phyloP scores from a whole-genome alignment of 2,329 filamentous ascomycete species.

The Hymenoscyphus scutula region DNA sequence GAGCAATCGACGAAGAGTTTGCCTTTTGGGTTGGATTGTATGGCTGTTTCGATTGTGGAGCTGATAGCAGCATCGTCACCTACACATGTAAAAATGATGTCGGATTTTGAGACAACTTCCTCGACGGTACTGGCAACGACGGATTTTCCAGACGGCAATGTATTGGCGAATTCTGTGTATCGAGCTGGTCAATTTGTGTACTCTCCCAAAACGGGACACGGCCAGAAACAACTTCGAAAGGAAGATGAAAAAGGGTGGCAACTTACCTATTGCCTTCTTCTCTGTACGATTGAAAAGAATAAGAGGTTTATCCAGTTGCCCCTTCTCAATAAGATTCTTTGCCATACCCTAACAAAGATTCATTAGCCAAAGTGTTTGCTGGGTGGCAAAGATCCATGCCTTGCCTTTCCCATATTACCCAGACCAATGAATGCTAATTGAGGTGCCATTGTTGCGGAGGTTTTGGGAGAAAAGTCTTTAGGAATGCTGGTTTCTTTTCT shows the following conservation, averaged over 20 bases:
- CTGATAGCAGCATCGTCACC: slow-evolving; percentile 74
- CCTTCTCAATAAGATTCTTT: slow-evolving; percentile 80
- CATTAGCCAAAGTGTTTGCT: background rate
- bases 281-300: slow-evolving; percentile 78
- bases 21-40: slow-evolving; percentile 56
- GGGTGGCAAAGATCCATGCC: slow-evolving; percentile 31
- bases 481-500: no score
- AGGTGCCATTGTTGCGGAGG: slow-evolving; percentile 46
- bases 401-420: slow-evolving; percentile 82
- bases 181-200: background rate
- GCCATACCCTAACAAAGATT: slow-evolving; percentile 59
- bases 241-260: background rate
- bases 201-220: background rate
- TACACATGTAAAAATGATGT: slow-evolving; percentile 81
- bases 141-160: slow-evolving; percentile 59
- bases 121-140: slow-evolving; percentile 61
- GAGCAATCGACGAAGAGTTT: slow-evolving; percentile 88
- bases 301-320: slow-evolving; percentile 65
- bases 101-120: slow-evolving; percentile 65
- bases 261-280: slow-evolving; percentile 50
- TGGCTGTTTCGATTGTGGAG: slow-evolving; percentile 55
- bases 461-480: background rate
- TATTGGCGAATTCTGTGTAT: slow-evolving; percentile 55
- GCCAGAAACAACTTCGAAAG: background rate
- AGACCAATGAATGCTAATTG: slow-evolving; percentile 77